Evolutionary conservation across 108 stramenopile species (phyloP), one percentile per base, ranked within the genome.

Genomic region (Epipyxis sp.): DNA sequence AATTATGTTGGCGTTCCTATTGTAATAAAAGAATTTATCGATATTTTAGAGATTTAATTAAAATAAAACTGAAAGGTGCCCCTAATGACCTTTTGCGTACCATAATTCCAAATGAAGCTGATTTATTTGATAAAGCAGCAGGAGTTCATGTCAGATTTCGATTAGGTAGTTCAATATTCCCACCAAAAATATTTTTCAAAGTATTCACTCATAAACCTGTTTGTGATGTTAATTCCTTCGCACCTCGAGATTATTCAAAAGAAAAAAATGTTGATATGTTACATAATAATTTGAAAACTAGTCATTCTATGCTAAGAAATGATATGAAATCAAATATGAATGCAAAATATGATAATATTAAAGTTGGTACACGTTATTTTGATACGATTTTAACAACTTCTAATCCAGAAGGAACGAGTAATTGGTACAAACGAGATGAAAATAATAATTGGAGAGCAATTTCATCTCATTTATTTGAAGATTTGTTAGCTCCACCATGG

Each of bases 121-220:
- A 10, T 6, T 29, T 3, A 13, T 25, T 65, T 6, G 61, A 65
- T 37, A 29, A 32, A 35, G 85, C 88, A 16, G 77, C 87, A 29
- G 80, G 80, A 44, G 58, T 84, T 1, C 81, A 80, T 43, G 76
- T 88, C 0, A 80, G 85, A 0, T 86, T 88, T 42, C 83, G 88
- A 3, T 59, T 88, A 25, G 88, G 88, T 0, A 87, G 88, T 0
- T 40, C 44, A 44, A 76, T 61, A 32, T 88, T 88, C 78, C 88
- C 88, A 39, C 88, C 88, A 29, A 42, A 76, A 42, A 77, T 88
- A 1, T 88, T 86, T 83, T 88, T 87, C 83, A 87, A 87, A 82
- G 79, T 87, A 13, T 87, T 79, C 79, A 84, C 86, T 1, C 82
- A 84, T 25, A 62, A 43, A 39, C 83, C 88, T 1, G 45, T 87